phyloP scores from a whole-genome alignment of 106 monocot genomes.

The Dactylorhiza incarnata region DNA sequence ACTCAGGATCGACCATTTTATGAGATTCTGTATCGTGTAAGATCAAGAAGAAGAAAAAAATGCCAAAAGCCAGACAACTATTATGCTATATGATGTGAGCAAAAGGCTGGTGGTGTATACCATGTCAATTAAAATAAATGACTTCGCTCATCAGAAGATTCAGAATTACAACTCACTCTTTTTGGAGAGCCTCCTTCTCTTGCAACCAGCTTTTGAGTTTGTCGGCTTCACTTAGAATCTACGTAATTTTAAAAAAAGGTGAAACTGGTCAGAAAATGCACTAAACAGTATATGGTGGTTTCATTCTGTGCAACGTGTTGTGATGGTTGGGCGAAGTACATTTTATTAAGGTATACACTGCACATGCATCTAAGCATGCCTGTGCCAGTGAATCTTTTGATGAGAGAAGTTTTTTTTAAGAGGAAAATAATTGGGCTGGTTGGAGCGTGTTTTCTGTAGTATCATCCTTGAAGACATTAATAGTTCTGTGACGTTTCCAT shows the following conservation, averaged over 20 bases:
- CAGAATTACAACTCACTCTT: constrained; percentile 36
- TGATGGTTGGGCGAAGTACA: not conserved
- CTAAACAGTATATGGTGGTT: not conserved
- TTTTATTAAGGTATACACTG: too few species aligned
- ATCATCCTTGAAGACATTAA: not conserved
- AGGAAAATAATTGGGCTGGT: not conserved
- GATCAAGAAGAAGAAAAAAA: too few species aligned
- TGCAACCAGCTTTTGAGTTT: constrained; percentile 78
- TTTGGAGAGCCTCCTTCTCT: constrained; percentile 67
- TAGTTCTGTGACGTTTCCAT: not conserved
- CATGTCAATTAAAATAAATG: not conserved
- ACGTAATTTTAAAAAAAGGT: not conserved
- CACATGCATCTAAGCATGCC: not conserved
- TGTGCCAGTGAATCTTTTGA: not conserved
- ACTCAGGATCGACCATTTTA: too few species aligned
- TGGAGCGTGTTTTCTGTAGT: not conserved
- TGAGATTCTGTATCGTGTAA: too few species aligned
- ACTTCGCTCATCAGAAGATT: not conserved
- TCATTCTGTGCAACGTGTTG: not conserved
- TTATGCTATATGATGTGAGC: not conserved
- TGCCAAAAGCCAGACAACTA: too few species aligned
- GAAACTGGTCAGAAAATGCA: not conserved
- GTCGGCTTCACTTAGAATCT: constrained; percentile 68
- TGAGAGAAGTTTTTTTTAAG: not conserved
- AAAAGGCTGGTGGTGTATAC: not conserved